These are phyloP conservation scores for Xylaria intraflava DNA, from an alignment of 495 filamentous ascomycete genomes.

Conservation along the genomic window DNA sequence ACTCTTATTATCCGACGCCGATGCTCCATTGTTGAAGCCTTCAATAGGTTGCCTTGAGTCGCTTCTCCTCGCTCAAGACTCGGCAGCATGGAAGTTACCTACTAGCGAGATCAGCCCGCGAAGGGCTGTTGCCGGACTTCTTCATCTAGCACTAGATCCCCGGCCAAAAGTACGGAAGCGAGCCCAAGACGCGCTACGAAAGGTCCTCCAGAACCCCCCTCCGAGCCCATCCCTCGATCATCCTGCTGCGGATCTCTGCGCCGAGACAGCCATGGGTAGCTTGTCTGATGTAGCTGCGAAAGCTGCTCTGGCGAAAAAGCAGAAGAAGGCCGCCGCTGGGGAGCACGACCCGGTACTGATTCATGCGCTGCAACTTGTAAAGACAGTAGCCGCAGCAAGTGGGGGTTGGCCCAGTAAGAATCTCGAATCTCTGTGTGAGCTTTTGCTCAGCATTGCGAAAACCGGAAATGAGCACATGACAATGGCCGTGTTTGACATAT, in stretches of 20 bases:
- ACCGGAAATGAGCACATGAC: constrained; percentile 91
- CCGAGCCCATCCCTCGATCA: constrained; percentile 89
- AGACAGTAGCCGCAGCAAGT: constrained; percentile 75
- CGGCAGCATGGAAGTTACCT: constrained; percentile 76
- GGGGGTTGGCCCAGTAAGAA: constrained; percentile 97
- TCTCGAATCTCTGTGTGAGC: constrained; percentile 83
- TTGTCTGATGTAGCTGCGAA: constrained; percentile 60
- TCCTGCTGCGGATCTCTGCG: constrained; percentile 91
- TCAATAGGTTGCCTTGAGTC: constrained; percentile 93
- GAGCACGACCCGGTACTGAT: constrained; percentile 77
- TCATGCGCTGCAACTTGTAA: constrained; percentile 84
- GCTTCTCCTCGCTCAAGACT: constrained; percentile 81
- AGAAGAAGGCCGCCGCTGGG: constrained; percentile 53
- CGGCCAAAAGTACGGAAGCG: constrained; percentile 92
- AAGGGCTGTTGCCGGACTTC: constrained; percentile 76
- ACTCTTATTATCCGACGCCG: constrained; percentile 69
- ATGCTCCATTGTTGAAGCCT: constrained; percentile 76
- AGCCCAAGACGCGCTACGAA: constrained; percentile 81
- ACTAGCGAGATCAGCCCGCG: constrained; percentile 81
- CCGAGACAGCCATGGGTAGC: constrained; percentile 74
- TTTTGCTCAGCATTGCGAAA: constrained; percentile 77
- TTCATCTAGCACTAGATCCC: constrained; percentile 76
- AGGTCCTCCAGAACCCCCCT: constrained; percentile 73
- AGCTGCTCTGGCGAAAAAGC: constrained; percentile 54
- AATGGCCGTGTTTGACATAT: constrained; percentile 91